Evolutionary conservation across 2,329 filamentous ascomycete species (phyloP), one percentile per base, ranked within the genome.

Genomic region (Aspergillus calidoustus): DNA sequence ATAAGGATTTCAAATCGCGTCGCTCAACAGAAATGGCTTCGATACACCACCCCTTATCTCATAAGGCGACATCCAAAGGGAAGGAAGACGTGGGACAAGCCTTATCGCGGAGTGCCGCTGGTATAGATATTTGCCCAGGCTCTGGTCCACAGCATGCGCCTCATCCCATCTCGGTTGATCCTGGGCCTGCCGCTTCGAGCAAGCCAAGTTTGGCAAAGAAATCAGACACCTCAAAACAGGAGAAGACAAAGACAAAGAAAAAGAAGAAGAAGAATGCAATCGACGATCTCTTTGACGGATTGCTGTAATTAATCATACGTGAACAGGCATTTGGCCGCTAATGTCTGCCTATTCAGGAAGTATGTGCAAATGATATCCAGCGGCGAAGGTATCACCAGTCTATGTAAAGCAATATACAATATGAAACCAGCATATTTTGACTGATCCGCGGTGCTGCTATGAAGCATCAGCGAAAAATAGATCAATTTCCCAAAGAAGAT

Each of bases 261-360:
- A 84, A 82, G 69, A 84, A 82, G 63, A 83, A 80, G 43, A 80
- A 81, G 6, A 87, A 93, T 72, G 89, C 86, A 47, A 90, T 94
- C 59, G 91, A 93, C 64, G 87, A 88, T 71, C 76, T 94, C 25
- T 95, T 95, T 71, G 83, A 82, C 56, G 84, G 84, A 9, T 75
- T 91, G 9, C 68, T 85, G 31, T 76, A 61, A 51, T 54, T 28
- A 5, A 11, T 28, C 25, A 28, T 28, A 28, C 25, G 25, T 28
- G 6, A 7, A 28, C 25, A 28, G 25, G 6, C 25, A 28, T 28
- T 28, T 28, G 25, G 25, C 15, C 8, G 13, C 23, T 19, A 43
- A 25, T 17, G 4, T 44, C 7, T 28, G 25, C 6, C 25, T 28
- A 28, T 8, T 41, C 28, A 50, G 15, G 46, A 13, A 41, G 23